A percentile compares a stretch with the other conserved stretches of the same genome.
phyloP scores from a whole-genome alignment of 805 yeast species.

The Scheffersomyces stipitis region DNA sequence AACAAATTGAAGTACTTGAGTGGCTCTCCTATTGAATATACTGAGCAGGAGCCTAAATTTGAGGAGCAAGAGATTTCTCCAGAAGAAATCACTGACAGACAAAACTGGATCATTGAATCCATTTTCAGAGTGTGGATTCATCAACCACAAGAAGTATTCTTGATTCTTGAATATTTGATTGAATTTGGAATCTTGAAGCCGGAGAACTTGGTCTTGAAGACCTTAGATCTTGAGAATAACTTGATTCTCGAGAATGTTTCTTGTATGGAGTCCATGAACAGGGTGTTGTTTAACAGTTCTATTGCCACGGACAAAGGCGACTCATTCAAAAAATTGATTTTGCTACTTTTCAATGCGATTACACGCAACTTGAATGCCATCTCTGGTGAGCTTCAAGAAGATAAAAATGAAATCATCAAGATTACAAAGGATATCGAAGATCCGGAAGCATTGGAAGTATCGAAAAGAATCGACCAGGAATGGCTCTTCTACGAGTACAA shows the following conservation, averaged over 20 bases:
- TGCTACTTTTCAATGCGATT: slow-evolving; percentile 23
- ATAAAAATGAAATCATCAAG: slow-evolving; percentile 15
- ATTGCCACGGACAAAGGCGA: slow-evolving; percentile 2
- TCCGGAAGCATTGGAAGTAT: slow-evolving; percentile 19
- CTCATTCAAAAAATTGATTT: slow-evolving; percentile 16
- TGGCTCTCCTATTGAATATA: slow-evolving; percentile 31
- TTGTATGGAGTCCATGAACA: slow-evolving; percentile 42
- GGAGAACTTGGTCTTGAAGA: slow-evolving; percentile 24
- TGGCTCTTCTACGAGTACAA: slow-evolving; percentile 45
- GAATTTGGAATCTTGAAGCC: slow-evolving; percentile 37
- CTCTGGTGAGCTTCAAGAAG: slow-evolving; percentile 12
- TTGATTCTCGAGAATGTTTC: slow-evolving; percentile 41
- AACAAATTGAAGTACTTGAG: slow-evolving; percentile 38
- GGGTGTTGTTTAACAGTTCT: slow-evolving; percentile 25
- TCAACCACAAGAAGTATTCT: slow-evolving; percentile 45
- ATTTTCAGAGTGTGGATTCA: slow-evolving; percentile 44
- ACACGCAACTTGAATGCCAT: slow-evolving; percentile 31
- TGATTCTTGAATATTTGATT: slow-evolving; percentile 42
- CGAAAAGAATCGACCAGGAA: slow-evolving; percentile 30
- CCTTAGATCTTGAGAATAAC: slow-evolving; percentile 26
- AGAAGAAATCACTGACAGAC: slow-evolving; percentile 27
- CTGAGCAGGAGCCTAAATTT: slow-evolving; percentile 33
- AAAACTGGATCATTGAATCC: slow-evolving; percentile 37
- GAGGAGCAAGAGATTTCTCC: slow-evolving; percentile 23
- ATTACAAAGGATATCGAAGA: slow-evolving; percentile 30